Percentiles rank a stretch among this genome's conserved stretches.
phyloP scores from a whole-genome alignment of 129 eudicot genomes.

The Deinandra increscens region DNA sequence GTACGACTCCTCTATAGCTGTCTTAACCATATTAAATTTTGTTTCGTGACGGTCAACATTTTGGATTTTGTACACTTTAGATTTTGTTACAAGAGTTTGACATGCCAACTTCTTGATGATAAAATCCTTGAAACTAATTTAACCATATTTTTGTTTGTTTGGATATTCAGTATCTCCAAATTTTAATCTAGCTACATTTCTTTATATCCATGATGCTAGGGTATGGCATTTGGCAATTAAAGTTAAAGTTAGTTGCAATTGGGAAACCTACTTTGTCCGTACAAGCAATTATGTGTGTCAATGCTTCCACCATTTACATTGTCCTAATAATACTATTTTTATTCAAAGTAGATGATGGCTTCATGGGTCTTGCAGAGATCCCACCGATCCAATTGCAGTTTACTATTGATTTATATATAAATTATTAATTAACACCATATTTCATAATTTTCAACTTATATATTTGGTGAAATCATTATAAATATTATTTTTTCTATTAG shows the following conservation, averaged over 20 bases:
- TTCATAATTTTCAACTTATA: too few species aligned
- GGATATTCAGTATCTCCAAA: not conserved
- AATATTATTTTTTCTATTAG: too few species aligned
- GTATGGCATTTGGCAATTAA: slow-evolving; percentile 22
- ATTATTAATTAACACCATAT: too few species aligned
- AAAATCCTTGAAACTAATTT: not conserved
- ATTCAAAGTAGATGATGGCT: slow-evolving; percentile 28
- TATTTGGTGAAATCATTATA: too few species aligned
- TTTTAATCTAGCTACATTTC: not conserved
- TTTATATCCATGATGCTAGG: not conserved
- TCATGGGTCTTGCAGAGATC: slow-evolving; percentile 39
- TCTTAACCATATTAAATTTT: too few species aligned
- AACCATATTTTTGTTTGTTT: slow-evolving; percentile 3
- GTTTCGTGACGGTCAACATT: too few species aligned
- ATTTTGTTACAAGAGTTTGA: too few species aligned
- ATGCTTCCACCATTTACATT: slow-evolving; percentile 41
- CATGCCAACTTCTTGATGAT: slow-evolving; percentile 8
- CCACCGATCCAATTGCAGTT: slow-evolving; percentile 21
- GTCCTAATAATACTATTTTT: slow-evolving; percentile 31
- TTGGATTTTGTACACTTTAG: too few species aligned
- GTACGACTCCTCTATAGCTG: too few species aligned
- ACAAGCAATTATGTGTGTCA: slow-evolving; percentile 42
- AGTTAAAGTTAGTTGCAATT: slow-evolving; percentile 36
- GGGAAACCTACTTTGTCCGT: slow-evolving; percentile 42
- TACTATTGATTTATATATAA: not conserved